Evolutionary conservation across 2,329 filamentous ascomycete species (phyloP).

Genomic region (Penicillium olsonii): DNA sequence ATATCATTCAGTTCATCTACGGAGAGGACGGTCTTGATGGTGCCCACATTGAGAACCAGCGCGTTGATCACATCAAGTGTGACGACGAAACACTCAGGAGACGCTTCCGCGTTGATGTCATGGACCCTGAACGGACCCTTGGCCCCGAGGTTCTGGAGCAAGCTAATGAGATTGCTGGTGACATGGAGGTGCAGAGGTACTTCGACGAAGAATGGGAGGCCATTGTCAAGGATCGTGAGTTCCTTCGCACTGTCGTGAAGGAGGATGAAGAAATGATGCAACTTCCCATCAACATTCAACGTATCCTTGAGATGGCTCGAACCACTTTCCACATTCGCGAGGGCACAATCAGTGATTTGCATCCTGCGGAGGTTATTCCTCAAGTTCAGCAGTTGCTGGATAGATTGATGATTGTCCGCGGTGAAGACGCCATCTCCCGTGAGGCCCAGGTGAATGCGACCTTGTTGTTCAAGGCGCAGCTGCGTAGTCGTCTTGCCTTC

Average conservation of each 20-base stretch:
- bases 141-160: slow-evolving; percentile 76
- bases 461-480: slow-evolving; percentile 84
- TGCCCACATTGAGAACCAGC: slow-evolving; percentile 89
- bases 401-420: slow-evolving; percentile 81
- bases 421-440: slow-evolving; percentile 74
- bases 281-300: slow-evolving; percentile 84
- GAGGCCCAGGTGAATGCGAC: slow-evolving; percentile 91
- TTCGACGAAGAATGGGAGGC: slow-evolving; percentile 87
- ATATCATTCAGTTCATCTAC: slow-evolving; percentile 96
- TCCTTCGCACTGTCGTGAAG: slow-evolving; percentile 71
- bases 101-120: slow-evolving; percentile 83
- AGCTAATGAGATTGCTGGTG: slow-evolving; percentile 80
- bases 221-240: slow-evolving; percentile 71
- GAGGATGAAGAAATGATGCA: slow-evolving; percentile 86
- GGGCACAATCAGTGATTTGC: slow-evolving; percentile 81
- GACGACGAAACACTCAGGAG: slow-evolving; percentile 76
- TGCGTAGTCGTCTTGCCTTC: slow-evolving; percentile 87
- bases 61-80: slow-evolving; percentile 80
- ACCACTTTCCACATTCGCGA: slow-evolving; percentile 89
- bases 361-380: slow-evolving; percentile 83
- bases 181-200: slow-evolving; percentile 81
- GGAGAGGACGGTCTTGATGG: slow-evolving; percentile 96
- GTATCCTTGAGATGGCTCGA: slow-evolving; percentile 88
- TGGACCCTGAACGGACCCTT: slow-evolving; percentile 67
- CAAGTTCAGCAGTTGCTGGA: slow-evolving; percentile 73